Evolutionary conservation across 192 early-diverging fungal species (phyloP).

Genomic region (Funneliformis geosporum): DNA sequence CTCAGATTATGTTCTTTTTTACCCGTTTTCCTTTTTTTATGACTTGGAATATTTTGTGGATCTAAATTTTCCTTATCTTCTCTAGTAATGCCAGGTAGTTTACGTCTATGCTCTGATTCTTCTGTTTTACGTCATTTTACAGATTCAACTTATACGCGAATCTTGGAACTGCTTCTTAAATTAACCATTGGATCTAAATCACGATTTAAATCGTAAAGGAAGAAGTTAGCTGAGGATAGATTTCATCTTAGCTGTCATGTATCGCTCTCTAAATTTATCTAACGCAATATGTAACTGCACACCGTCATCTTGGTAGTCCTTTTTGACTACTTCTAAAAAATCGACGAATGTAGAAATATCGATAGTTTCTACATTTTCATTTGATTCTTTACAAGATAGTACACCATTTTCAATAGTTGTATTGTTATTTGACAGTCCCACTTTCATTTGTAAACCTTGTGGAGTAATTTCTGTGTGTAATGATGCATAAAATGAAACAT

Average conservation of each 20-base stretch:
- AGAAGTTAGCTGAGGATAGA: neutral
- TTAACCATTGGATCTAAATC: neutral
- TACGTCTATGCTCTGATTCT: neutral
- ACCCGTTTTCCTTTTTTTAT: neutral
- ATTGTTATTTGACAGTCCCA: too few species aligned
- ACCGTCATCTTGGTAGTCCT: too few species aligned
- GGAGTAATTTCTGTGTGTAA: too few species aligned
- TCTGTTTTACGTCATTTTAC: neutral
- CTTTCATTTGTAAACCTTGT: too few species aligned
- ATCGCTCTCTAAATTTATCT: neutral
- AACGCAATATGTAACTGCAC: neutral
- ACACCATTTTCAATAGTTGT: too few species aligned
- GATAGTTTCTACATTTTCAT: too few species aligned
- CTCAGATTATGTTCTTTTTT: neutral
- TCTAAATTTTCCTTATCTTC: neutral
- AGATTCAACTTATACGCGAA: constrained; percentile 5
- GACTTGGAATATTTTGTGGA: neutral
- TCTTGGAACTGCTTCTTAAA: neutral
- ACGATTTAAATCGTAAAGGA: constrained; percentile 7
- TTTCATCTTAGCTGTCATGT: neutral
- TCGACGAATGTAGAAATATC: too few species aligned
- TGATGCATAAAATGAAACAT: too few species aligned
- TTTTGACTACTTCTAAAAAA: too few species aligned
- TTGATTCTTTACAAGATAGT: too few species aligned
- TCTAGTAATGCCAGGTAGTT: neutral